Base-by-base conservation (phyloP, 805 yeast species). In the Tetrapisispora iriomotensis region DNA sequence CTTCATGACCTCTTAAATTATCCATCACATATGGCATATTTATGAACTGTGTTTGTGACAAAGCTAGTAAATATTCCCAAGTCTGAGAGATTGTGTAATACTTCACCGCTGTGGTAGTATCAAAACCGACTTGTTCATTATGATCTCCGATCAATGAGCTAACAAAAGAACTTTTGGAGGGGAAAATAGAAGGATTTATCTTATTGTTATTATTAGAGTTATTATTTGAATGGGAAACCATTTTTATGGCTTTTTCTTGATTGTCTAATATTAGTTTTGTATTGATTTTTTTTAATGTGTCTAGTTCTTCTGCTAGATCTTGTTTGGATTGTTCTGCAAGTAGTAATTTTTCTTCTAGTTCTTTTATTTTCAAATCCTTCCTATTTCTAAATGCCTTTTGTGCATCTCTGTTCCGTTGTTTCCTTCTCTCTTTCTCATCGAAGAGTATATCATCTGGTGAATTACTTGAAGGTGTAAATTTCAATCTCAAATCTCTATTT, bases 381-480 rank as follows among this genome's bases (percentile, higher is more conserved):
- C 94, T 74, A 58, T 83, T 88, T 44, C 94, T 66, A 60, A 82
- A 85, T 2, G 94, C 94, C 48, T 87, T 67, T 61, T 85, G 95
- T 1, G 94, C 94, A 9, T 88, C 88, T 51, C 94, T 67, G 54
- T 84, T 83, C 56, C 81, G 92, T 2, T 85, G 86, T 53, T 77
- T 82, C 38, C 83, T 71, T 56, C 75, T 77, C 45, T 70, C 64
- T 15, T 68, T 68, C 6, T 37, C 38, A 32, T 32, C 36, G 4
- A 22, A 33, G 14, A 23, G 2, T 4, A 23, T 28, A 33, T 33
- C 28, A 5, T 33, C 22, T 8, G 36, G 36, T 15, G 20, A 10
- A 33, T 33, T 33, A 24, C 36, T 33, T 3, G 8, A 12, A 12
- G 36, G 36, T 18, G 36, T 33, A 17, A 22, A 23, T 33, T 33